These are phyloP conservation scores for Candida jianshihensis DNA, from an alignment of 805 yeast species.

Conservation along the genomic window DNA sequence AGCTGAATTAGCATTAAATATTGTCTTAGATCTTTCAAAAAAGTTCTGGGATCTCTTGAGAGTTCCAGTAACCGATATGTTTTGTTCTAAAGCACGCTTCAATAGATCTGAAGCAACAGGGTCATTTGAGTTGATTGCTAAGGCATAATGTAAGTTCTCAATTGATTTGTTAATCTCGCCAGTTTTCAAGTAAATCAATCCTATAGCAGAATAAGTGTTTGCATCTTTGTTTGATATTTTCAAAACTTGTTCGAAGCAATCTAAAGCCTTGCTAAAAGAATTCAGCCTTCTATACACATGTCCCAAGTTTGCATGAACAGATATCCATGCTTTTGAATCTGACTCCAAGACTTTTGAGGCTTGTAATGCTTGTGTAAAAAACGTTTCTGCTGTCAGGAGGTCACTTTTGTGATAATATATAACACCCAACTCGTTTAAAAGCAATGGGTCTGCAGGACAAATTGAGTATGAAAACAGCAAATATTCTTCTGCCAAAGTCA, in stretches of 20 bases:
- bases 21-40: slow-evolving; percentile 20
- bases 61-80: slow-evolving; percentile 20
- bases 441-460: slow-evolving; percentile 79
- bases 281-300: slow-evolving; percentile 75
- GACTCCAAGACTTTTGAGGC: slow-evolving; percentile 65
- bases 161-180: slow-evolving; percentile 63
- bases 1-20: slow-evolving; percentile 21
- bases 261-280: slow-evolving; percentile 57
- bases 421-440: slow-evolving; percentile 90
- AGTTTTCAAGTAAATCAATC: slow-evolving; percentile 68
- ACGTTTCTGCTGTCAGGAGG: slow-evolving; percentile 59
- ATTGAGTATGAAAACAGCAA: slow-evolving; percentile 65
- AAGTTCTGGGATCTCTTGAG: slow-evolving; percentile 16
- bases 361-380: slow-evolving; percentile 60
- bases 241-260: slow-evolving; percentile 70
- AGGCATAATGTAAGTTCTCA: slow-evolving; percentile 69
- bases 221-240: slow-evolving; percentile 64
- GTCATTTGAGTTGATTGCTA: slow-evolving; percentile 73
- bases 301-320: slow-evolving; percentile 81
- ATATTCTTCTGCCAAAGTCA: slow-evolving; percentile 81
- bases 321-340: slow-evolving; percentile 76
- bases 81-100: slow-evolving; percentile 67
- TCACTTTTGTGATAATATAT: slow-evolving; percentile 74
- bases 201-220: slow-evolving; percentile 77
- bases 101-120: slow-evolving; percentile 79